These are phyloP conservation scores for Lachnellula arida DNA, from an alignment of 2,329 filamentous ascomycete species.

Conservation along the genomic window DNA sequence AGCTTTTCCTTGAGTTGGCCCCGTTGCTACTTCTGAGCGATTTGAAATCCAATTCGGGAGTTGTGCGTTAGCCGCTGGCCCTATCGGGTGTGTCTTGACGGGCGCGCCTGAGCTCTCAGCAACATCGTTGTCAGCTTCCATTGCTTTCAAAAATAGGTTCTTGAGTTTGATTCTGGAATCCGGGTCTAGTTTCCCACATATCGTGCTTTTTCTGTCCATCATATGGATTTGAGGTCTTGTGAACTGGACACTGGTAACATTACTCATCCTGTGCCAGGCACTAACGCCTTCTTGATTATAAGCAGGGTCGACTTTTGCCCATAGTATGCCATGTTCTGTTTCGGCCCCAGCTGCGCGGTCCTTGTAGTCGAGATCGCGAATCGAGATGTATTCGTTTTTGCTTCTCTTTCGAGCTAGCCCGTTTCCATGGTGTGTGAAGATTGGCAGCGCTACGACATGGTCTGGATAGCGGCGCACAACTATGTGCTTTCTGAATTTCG, in stretches of 20 bases:
- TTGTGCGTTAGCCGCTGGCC: no score
- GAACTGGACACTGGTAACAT: background rate
- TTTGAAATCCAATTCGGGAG: no score
- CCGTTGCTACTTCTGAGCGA: no score
- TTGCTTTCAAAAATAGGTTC: background rate
- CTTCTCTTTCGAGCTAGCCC: background rate
- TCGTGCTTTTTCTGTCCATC: background rate
- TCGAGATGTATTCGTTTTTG: background rate
- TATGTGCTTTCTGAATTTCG: background rate
- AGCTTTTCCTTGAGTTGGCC: no score
- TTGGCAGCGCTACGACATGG: background rate
- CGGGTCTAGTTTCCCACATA: background rate
- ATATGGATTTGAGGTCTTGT: background rate
- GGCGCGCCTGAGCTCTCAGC: no score
- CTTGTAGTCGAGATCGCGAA: background rate
- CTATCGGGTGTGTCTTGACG: no score
- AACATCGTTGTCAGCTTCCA: no score
- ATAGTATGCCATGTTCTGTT: background rate
- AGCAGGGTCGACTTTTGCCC: background rate
- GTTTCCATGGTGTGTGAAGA: background rate
- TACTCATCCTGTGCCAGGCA: background rate
- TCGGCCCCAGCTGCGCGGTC: background rate
- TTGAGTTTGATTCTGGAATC: background rate
- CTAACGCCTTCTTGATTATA: background rate
- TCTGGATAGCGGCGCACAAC: background rate